These are phyloP conservation scores for Penicillium sp. DNA, from an alignment of 2,329 filamentous ascomycete genomes.

Conservation along the genomic window DNA sequence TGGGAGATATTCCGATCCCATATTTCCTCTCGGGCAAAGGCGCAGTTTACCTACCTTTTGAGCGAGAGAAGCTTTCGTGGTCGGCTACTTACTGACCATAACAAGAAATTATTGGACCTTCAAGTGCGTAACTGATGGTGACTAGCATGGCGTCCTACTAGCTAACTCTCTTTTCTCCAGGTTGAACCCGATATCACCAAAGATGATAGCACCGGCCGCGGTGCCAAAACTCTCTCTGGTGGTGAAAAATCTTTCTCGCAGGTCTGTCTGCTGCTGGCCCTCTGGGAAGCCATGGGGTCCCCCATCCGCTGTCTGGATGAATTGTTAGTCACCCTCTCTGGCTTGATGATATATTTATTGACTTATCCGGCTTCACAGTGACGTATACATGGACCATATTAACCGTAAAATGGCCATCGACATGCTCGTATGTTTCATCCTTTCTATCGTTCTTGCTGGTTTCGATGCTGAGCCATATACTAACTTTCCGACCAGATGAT, in stretches of 20 bases:
- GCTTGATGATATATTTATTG: neutral
- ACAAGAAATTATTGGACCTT: constrained; percentile 70
- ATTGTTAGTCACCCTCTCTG: constrained; percentile 57
- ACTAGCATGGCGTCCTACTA: neutral
- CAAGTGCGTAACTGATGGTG: constrained; percentile 52
- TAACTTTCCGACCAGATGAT: constrained; percentile 60
- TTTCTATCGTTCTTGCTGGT: neutral
- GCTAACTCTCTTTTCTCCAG: constrained; percentile 25
- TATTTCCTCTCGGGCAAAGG: constrained; percentile 82
- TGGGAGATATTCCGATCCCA: constrained; percentile 80
- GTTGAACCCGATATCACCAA: constrained; percentile 69
- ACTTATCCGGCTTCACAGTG: constrained; percentile 45
- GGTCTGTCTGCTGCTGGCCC: constrained; percentile 84
- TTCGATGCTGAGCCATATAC: neutral
- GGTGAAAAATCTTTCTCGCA: constrained; percentile 98
- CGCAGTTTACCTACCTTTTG: constrained; percentile 84
- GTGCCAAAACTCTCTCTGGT: constrained; percentile 88
- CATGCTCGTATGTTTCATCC: constrained; percentile 69
- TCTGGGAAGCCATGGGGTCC: constrained; percentile 98
- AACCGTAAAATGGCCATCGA: constrained; percentile 91
- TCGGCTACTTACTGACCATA: constrained; percentile 74
- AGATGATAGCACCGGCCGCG: constrained; percentile 68
- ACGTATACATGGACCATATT: constrained; percentile 98
- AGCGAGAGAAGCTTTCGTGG: constrained; percentile 88
- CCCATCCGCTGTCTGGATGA: constrained; percentile 94